phyloP scores from a whole-genome alignment of 768 basidiomycete genomes.

The Suillus spraguei region DNA sequence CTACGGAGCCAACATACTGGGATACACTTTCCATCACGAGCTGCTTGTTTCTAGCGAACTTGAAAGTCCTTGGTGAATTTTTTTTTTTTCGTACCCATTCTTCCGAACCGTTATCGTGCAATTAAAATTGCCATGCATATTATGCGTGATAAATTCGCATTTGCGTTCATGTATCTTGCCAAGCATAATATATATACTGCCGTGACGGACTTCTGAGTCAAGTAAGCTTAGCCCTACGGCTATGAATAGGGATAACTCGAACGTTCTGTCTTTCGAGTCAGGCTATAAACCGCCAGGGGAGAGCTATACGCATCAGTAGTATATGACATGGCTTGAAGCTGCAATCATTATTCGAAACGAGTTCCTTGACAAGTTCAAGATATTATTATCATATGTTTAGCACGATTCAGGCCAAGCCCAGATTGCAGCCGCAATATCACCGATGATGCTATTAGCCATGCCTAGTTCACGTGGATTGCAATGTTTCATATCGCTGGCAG shows the following conservation, averaged over 20 bases:
- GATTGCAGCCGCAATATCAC: neutral
- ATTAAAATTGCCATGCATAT: neutral
- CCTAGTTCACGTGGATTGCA: constrained; percentile 4
- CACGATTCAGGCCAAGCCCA: neutral
- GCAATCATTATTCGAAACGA: neutral
- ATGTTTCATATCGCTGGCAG: neutral
- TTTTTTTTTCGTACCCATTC: neutral
- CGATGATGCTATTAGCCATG: neutral
- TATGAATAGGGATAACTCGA: neutral
- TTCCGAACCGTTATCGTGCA: neutral
- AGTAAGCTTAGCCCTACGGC: neutral
- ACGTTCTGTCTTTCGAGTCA: neutral
- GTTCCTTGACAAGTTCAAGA: neutral
- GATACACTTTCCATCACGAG: neutral
- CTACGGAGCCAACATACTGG: neutral
- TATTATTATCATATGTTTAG: neutral
- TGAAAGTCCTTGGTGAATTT: neutral
- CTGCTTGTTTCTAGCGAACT: neutral
- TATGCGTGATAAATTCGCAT: neutral
- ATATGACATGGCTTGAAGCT: neutral
- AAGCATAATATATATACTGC: neutral
- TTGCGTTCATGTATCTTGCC: neutral
- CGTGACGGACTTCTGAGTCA: neutral
- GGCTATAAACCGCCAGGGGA: neutral
- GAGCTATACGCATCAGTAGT: neutral